Conservation (phyloP, 768 basidiomycete species). For the Tylopilus vinaceipallidus region DNA sequence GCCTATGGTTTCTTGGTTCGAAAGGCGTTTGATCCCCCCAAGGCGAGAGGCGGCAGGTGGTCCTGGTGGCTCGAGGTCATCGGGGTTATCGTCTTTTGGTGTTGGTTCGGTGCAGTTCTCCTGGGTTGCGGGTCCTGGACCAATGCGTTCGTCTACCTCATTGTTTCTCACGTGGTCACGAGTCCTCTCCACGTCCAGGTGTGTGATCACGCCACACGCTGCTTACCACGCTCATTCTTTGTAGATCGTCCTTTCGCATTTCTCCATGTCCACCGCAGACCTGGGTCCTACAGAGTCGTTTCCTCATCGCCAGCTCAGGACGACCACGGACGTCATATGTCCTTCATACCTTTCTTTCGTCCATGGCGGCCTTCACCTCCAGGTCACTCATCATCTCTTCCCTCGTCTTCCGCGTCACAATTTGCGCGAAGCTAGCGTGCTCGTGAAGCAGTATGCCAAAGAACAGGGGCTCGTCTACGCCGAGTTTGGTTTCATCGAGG, state of each 20-base stretch:
- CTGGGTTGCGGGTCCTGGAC: constrained; percentile 69
- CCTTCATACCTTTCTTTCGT: constrained; percentile 79
- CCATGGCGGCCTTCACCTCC: constrained; percentile 96
- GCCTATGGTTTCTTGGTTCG: constrained; percentile 76
- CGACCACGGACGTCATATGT: constrained; percentile 96
- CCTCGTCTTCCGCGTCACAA: constrained; percentile 95
- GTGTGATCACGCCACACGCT: constrained; percentile 17
- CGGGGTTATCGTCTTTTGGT: constrained; percentile 82
- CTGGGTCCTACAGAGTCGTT: constrained; percentile 91
- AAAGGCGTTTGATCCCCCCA: constrained; percentile 61
- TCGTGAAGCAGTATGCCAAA: constrained; percentile 86
- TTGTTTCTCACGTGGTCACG: constrained; percentile 82
- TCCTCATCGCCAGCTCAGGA: constrained; percentile 89
- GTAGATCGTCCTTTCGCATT: constrained; percentile 96
- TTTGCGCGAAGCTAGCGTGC: constrained; percentile 71
- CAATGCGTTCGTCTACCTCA: constrained; percentile 66
- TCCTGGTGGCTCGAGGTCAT: constrained; percentile 74
- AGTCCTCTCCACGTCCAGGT: constrained; percentile 96
- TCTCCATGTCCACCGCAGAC: constrained; percentile 90
- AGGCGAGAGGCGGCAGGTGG: constrained; percentile 70
- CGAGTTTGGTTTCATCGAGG: constrained; percentile 87
- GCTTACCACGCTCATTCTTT: constrained; percentile 6
- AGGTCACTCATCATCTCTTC: constrained; percentile 97
- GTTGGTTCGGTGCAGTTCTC: constrained; percentile 78
- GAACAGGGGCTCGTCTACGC: constrained; percentile 85